A percentile compares a stretch with the other conserved stretches of the same genome.
Conservation (phyloP, 169 alveolate genomes). For the Amoebophrya sp. region DNA sequence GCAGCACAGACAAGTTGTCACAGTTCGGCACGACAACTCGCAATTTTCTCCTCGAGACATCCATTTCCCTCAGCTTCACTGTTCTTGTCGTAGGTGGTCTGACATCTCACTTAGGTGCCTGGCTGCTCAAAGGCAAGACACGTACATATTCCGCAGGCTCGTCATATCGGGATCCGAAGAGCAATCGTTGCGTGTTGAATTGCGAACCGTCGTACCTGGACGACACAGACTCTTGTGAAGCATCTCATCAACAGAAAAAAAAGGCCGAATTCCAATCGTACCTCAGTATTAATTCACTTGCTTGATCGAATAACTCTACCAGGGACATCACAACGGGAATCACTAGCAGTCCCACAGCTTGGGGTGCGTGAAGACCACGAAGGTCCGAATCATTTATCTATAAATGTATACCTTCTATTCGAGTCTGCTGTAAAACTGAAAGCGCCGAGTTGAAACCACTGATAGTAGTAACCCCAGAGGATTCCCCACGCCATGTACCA, state of each 20-base stretch:
- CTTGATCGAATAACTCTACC: not conserved
- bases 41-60: too few species aligned
- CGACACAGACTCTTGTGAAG: not conserved
- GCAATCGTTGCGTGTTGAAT: not conserved
- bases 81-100: too few species aligned
- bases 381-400: not conserved
- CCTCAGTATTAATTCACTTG: not conserved
- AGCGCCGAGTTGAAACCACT: not conserved
- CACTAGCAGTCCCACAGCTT: too few species aligned
- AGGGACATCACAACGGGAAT: not conserved
- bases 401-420: not conserved
- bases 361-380: too few species aligned
- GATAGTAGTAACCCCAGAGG: not conserved
- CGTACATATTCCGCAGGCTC: not conserved
- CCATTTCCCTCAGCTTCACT: too few species aligned
- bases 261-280: not conserved
- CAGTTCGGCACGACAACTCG: too few species aligned
- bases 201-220: too few species aligned
- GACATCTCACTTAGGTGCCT: not conserved
- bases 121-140: not conserved
- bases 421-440: not conserved
- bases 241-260: not conserved
- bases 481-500: too few species aligned
- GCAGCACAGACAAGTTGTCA: too few species aligned
- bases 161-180: not conserved